phyloP scores from a whole-genome alignment of 1,284 basidiomycete species.

The Coniferiporia weirii region DNA sequence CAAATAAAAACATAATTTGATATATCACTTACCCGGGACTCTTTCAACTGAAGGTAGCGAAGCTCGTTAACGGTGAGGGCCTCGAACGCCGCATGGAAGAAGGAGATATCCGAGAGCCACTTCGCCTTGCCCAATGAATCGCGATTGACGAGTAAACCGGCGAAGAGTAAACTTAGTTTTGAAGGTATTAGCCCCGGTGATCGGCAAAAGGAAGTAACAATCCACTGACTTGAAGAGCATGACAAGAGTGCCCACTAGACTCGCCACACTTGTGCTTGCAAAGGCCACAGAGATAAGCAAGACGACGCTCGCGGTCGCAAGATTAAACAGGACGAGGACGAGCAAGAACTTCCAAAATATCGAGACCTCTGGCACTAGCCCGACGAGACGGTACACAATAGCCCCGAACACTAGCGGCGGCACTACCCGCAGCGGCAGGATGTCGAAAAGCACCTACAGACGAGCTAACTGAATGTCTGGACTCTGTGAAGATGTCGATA shows the following conservation, averaged over 20 bases:
- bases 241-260: conserved; percentile 87
- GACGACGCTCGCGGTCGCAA: conserved; percentile 89
- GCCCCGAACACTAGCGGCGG: conserved; percentile 93
- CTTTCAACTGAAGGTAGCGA: conserved; percentile 87
- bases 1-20: conserved; percentile 16
- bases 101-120: conserved; percentile 88
- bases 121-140: conserved; percentile 73
- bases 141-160: conserved; percentile 91
- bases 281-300: conserved; percentile 88
- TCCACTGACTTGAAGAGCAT: conserved; percentile 93
- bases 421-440: conserved; percentile 88
- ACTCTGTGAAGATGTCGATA: neutral
- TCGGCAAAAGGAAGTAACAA: neutral
- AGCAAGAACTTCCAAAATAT: conserved; percentile 98
- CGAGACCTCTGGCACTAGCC: conserved; percentile 83
- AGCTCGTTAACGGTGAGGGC: conserved; percentile 94
- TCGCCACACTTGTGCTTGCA: conserved; percentile 81
- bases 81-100: conserved; percentile 99
- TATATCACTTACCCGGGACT: conserved; percentile 62
- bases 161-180: conserved; percentile 79
- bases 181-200: neutral
- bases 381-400: conserved; percentile 91
- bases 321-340: conserved; percentile 90
- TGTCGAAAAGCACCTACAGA: conserved; percentile 83
- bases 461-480: neutral